Evolutionary conservation across 1,284 basidiomycete species (phyloP), one percentile per base, ranked within the genome.

Genomic region (Pulveroboletus sp.): DNA sequence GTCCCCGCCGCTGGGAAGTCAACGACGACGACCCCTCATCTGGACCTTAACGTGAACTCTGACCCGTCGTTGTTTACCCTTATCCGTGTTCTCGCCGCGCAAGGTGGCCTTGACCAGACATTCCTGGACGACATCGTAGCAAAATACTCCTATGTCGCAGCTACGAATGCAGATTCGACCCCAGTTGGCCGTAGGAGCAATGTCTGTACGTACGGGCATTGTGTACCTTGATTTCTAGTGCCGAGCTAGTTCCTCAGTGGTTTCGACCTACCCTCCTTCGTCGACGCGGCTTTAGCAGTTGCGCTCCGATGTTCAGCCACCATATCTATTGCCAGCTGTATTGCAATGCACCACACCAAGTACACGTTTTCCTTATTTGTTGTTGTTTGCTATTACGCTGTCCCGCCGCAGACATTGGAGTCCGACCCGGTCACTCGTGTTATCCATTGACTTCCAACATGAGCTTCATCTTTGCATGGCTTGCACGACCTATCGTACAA

Each of bases 401-500:
- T 3, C 24, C 24, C 24, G 24, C 24, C 4, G 24, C 24, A n/a
- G n/a, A n/a, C n/a, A n/a, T n/a, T n/a, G n/a, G n/a, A n/a, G n/a
- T n/a, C n/a, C n/a, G n/a, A n/a, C n/a, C n/a, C n/a, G n/a, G 24
- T 24, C 32, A 11, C 32, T 32, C 32, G 32, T 32, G 32, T 32
- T 11, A 32, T 32, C 32, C 32, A 32, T 32, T 32, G 32, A 32
- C 32, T 32, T 11, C 32, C 32, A 32, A 11, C 32, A 32, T 32
- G 32, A 32, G 32, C 32, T 32, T 32, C 32, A 32, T 32, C 32
- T 9, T 10, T 32, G 10, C 32, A 10, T 32, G 9, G 32, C 32
- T 32, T 32, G 89, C 90, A 2, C 77, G 81, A 56, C 89, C 90
- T 4, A 90, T 92, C 57, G 89, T 91, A n/a, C 87, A 92, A 70